These are phyloP conservation scores for Pilasporangium apinafurcum DNA, from an alignment of 352 stramenopile genomes.

Conservation along the genomic window DNA sequence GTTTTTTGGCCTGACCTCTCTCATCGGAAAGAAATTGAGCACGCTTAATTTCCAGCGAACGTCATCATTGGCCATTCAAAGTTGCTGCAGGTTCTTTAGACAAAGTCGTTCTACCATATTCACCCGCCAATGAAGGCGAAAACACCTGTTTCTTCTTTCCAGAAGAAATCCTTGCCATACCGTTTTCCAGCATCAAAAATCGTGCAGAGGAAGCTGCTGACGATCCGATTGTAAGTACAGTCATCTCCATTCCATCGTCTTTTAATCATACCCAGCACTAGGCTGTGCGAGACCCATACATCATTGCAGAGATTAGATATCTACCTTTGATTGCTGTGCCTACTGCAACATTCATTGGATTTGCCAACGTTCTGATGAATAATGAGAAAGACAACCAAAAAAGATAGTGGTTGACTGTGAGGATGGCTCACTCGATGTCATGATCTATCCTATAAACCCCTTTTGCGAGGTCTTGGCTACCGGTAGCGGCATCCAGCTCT, in stretches of 20 bases:
- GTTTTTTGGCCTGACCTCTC: conserved; percentile 17
- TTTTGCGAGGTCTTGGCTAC: conserved; percentile 1
- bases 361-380: not conserved
- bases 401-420: conserved; percentile 30
- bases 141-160: conserved; percentile 15
- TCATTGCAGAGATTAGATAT: conserved; percentile 22
- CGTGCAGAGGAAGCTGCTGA: conserved; percentile 14
- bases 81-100: conserved; percentile 13
- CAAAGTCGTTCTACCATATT: conserved; percentile 27
- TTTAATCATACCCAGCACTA: conserved; percentile 42
- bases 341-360: conserved; percentile 24
- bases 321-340: conserved; percentile 21
- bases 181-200: conserved; percentile 30
- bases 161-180: conserved; percentile 36
- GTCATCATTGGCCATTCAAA: conserved; percentile 25
- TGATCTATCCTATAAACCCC: conserved; percentile 7
- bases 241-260: conserved; percentile 22
- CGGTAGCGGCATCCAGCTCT: conserved; percentile 4
- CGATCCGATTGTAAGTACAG: conserved; percentile 7
- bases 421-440: conserved; percentile 20
- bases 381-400: too few relatives aligned
- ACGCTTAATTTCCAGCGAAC: conserved; percentile 5
- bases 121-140: not conserved
- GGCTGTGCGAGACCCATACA: conserved; percentile 26
- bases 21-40: conserved; percentile 18